Evolutionary conservation across 169 alveolate genomes (phyloP).

Genomic region (Plasmodium coatneyi): DNA sequence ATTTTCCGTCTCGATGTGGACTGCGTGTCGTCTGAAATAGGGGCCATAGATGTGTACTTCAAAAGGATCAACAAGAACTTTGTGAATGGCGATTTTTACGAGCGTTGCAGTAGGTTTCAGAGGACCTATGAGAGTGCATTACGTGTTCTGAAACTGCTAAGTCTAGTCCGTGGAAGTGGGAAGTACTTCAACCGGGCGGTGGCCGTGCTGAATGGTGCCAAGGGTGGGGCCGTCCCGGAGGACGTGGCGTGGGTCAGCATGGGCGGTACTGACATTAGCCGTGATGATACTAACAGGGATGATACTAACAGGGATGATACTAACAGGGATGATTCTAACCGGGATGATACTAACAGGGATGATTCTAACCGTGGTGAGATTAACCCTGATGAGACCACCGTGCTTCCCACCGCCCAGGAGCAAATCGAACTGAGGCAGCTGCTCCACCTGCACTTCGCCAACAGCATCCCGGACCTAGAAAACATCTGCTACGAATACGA

Average conservation of each 20-base stretch:
- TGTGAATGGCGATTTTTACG: conserved; percentile 26
- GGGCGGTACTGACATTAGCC: not conserved
- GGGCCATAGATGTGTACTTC: not conserved
- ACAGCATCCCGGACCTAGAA: not conserved
- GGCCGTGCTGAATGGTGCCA: not conserved
- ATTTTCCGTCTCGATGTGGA: conserved; percentile 14
- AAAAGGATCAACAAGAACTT: conserved; percentile 44
- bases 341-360: not conserved
- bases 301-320: too few relatives aligned
- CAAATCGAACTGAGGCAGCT: not conserved
- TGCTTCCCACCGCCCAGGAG: not conserved
- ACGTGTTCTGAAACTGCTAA: conserved; percentile 3
- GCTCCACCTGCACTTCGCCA: not conserved
- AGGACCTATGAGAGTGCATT: conserved; percentile 14
- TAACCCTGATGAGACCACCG: not conserved
- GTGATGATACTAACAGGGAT: not conserved
- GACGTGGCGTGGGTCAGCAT: not conserved
- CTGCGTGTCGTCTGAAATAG: not conserved
- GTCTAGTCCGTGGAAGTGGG: not conserved
- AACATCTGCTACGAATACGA: conserved; percentile 27
- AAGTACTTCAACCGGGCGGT: conserved; percentile 8
- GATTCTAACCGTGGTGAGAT: not conserved
- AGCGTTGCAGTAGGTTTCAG: conserved; percentile 14
- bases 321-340: too few relatives aligned
- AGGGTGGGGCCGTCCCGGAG: not conserved